Evolutionary conservation across 1,284 basidiomycete species (phyloP), one percentile per base, ranked within the genome.

Genomic region (Mycena citricolor): DNA sequence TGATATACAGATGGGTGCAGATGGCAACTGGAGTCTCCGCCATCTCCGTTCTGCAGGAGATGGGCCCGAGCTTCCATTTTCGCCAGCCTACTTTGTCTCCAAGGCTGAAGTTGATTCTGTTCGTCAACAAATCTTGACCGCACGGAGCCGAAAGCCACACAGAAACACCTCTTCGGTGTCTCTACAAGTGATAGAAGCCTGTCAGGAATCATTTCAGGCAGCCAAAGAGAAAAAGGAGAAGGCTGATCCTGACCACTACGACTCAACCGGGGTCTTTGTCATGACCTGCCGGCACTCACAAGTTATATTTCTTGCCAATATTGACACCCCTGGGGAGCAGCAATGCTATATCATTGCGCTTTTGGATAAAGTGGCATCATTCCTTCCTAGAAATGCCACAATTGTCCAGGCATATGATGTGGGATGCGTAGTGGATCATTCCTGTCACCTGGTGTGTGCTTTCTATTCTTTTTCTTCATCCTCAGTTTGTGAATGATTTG

Each of bases 261-360:
- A 66, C 32, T 58, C 62, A 28, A 60, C 50, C 7, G 63, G 68
- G 0, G 28, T 62, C 17, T 64, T 66, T 58, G 59, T 56, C 0
- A 42, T 70, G 1, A 57, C 67, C 1, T 71, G 69, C 37, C 55
- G 64, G 1, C 68, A 71, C 45, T 64, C 68, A 28, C 61, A 66
- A 5, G 62, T 62, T 0, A 48, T 72, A 0, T 69, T 66, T 40
- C 44, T 67, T 3, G 60, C 61, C 1, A 70, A 72, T 31, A 65
- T 73, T 12, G 65, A 69, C 34, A 67, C 65, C 1, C 63, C 68
- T 2, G 70, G 69, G 0, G 67, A 73, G 46, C 62, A 68, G 34
- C 68, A 71, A 39, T 64, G 70, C 28, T 72, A 67, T 43, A 51
- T 58, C 0, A 38, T 73, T 2, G 58, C 66, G 0, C 54, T 69